Conservation (phyloP, 2,329 filamentous ascomycete species). For the Colletotrichum shisoi region DNA sequence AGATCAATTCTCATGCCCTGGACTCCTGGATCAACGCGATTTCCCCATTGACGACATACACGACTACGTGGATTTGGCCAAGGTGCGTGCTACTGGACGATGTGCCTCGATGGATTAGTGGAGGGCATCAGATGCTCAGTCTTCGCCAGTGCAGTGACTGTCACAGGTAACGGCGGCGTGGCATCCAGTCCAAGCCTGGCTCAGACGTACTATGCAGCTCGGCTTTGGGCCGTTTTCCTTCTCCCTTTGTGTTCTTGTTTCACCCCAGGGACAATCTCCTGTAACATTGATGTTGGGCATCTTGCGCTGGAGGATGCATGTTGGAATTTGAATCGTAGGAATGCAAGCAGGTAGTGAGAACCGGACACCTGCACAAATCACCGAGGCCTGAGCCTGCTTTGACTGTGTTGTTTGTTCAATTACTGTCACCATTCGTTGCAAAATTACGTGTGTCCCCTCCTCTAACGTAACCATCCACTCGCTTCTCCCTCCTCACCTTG, state of each 20-base stretch:
- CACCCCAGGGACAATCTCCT: neutral
- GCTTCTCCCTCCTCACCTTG: constrained; percentile 1
- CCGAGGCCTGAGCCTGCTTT: neutral
- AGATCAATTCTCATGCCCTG: neutral
- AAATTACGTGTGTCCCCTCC: neutral
- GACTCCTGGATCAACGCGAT: neutral
- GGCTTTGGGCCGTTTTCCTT: neutral
- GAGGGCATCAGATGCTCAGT: no score
- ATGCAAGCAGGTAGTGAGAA: neutral
- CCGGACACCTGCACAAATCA: neutral
- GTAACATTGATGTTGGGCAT: neutral
- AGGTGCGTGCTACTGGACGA: neutral
- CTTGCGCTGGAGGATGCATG: neutral
- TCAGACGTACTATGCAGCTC: neutral
- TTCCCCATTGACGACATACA: neutral
- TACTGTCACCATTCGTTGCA: neutral
- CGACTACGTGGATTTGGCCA: neutral
- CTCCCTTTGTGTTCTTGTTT: neutral
- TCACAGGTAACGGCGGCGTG: neutral
- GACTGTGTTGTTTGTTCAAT: neutral
- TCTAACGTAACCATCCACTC: neutral
- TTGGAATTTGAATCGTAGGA: no score
- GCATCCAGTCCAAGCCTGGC: neutral
- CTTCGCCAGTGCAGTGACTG: neutral
- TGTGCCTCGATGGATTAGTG: neutral